Conservation (phyloP, 1,284 basidiomycete species). For the Cystobasidium sp. region DNA sequence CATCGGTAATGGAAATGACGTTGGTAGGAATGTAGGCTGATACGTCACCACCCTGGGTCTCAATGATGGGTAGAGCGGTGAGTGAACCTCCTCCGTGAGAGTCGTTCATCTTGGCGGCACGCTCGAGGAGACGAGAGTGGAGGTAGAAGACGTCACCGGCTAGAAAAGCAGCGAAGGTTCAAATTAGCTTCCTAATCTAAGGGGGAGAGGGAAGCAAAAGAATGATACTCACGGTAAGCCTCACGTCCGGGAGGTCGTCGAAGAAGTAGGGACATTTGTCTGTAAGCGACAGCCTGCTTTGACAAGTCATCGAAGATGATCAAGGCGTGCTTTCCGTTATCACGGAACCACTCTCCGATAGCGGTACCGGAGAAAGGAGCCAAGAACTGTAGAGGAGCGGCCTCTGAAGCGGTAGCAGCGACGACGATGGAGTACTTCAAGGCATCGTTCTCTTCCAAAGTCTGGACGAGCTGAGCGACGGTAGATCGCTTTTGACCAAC, state of each 20-base stretch:
- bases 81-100: conserved; percentile 96
- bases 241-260: conserved; percentile 99
- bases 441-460: conserved; percentile 98
- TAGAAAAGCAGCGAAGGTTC: conserved; percentile 1
- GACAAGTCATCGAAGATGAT: conserved; percentile 99
- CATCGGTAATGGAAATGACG: conserved; percentile 97
- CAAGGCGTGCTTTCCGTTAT: conserved; percentile 91
- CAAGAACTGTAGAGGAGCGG: conserved; percentile 97
- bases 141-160: conserved; percentile 83
- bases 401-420: conserved; percentile 97
- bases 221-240: conserved; percentile 93
- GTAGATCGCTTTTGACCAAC: conserved; percentile 99
- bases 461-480: conserved; percentile 98
- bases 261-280: conserved; percentile 99
- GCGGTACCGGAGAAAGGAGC: conserved; percentile 99
- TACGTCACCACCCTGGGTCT: conserved; percentile 99
- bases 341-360: conserved; percentile 99
- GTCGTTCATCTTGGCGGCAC: conserved; percentile 99
- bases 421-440: conserved; percentile 99
- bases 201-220: conserved; percentile 42
- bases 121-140: conserved; percentile 98
- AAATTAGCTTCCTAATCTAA: not conserved
- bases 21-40: conserved; percentile 85
- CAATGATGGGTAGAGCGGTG: conserved; percentile 98
- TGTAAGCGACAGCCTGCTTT: conserved; percentile 99